Evolutionary conservation across 352 stramenopile genomes (phyloP).

Genomic region (Elongisporangium anandrum): DNA sequence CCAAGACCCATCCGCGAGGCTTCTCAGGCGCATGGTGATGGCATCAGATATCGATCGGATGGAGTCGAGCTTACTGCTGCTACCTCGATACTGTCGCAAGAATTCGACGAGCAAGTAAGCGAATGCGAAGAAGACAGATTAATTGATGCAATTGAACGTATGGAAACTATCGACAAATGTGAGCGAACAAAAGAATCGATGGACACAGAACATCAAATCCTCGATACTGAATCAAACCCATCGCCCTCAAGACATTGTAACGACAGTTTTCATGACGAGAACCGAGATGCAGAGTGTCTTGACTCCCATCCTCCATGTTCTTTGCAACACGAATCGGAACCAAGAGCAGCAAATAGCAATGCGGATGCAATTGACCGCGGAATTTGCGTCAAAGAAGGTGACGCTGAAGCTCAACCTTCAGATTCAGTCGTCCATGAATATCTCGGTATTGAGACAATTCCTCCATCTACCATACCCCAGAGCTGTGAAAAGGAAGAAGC

Average conservation of each 20-base stretch:
- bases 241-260: not conserved
- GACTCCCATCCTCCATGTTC: no score
- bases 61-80: not conserved
- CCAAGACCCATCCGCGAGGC: not conserved
- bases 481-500: not conserved
- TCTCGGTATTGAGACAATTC: no score
- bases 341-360: no score
- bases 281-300: no score
- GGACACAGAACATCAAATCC: not conserved
- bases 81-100: not conserved
- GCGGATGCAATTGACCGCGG: not conserved
- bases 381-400: not conserved
- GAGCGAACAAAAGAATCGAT: not conserved
- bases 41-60: not conserved
- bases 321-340: no score
- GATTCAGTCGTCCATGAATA: no score
- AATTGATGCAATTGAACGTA: not conserved
- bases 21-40: not conserved
- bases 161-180: not conserved
- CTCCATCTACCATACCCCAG: not conserved
- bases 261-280: not conserved
- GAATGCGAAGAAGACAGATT: not conserved
- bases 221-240: not conserved
- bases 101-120: not conserved
- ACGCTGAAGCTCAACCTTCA: no score